Percentiles rank a stretch among this genome's conserved stretches.
Evolutionary conservation across 768 basidiomycete genomes (phyloP).

Genomic region (Tulasnella sp.): DNA sequence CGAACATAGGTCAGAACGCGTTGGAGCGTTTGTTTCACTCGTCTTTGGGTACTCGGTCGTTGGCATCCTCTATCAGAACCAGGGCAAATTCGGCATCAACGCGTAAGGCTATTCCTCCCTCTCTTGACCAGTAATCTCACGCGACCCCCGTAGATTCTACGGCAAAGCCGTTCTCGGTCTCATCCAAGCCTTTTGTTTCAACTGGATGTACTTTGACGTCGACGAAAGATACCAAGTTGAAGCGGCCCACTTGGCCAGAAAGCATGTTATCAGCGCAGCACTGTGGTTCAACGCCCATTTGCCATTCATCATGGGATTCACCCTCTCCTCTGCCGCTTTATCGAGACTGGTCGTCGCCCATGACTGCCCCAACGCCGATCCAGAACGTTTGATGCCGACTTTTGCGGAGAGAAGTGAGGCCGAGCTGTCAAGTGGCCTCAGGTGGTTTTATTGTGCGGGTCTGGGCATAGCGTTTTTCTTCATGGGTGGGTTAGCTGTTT

Average conservation of each 20-base stretch:
- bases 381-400: background rate
- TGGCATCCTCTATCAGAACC: constrained; percentile 4
- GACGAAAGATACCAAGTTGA: constrained; percentile 6
- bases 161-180: constrained; percentile 14
- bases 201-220: constrained; percentile 17
- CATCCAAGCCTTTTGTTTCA: constrained; percentile 16
- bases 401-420: background rate
- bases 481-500: background rate
- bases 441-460: constrained; percentile 10
- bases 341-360: constrained; percentile 12
- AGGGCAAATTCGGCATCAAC: constrained; percentile 9
- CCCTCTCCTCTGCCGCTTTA: background rate
- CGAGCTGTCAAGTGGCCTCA: background rate
- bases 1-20: constrained; percentile 1
- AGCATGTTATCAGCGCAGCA: background rate
- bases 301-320: constrained; percentile 14
- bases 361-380: background rate
- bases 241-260: background rate
- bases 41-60: constrained; percentile 15
- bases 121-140: background rate
- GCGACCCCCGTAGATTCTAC: background rate
- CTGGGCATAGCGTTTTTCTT: background rate
- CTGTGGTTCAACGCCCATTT: constrained; percentile 8
- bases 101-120: background rate
- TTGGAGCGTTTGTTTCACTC: constrained; percentile 13